Percentiles rank a stretch among this genome's conserved stretches.
Evolutionary conservation across 768 basidiomycete genomes (phyloP).

Genomic region (Leccinum boreale): DNA sequence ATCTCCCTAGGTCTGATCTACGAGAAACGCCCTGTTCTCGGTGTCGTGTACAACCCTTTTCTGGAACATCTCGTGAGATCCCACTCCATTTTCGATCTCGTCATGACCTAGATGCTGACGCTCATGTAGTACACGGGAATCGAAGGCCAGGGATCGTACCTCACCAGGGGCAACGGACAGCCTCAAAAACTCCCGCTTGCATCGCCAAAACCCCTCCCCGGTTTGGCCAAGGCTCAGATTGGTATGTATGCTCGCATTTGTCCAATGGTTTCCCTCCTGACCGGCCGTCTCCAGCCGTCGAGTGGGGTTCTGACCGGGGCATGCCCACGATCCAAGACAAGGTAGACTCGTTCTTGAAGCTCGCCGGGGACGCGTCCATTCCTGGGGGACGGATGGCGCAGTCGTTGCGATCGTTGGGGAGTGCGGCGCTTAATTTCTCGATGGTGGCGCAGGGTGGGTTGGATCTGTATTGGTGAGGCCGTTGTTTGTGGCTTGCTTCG

Average conservation of each 20-base stretch:
- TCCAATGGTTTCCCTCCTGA: slow-evolving; percentile 3
- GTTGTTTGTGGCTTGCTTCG: neutral
- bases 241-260: slow-evolving; percentile 36
- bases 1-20: slow-evolving; percentile 91
- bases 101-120: neutral
- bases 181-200: slow-evolving; percentile 65
- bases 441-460: slow-evolving; percentile 86
- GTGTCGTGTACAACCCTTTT: slow-evolving; percentile 94
- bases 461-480: slow-evolving; percentile 79
- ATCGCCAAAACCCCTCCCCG: slow-evolving; percentile 58
- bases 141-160: slow-evolving; percentile 75
- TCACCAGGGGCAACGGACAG: slow-evolving; percentile 48
- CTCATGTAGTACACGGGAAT: slow-evolving; percentile 66
- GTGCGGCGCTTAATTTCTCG: slow-evolving; percentile 78
- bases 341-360: slow-evolving; percentile 61
- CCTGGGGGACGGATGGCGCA: slow-evolving; percentile 81
- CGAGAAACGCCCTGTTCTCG: slow-evolving; percentile 76
- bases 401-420: slow-evolving; percentile 78
- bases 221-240: slow-evolving; percentile 68
- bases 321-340: slow-evolving; percentile 53
- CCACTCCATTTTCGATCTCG: neutral
- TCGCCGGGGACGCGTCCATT: slow-evolving; percentile 71
- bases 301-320: slow-evolving; percentile 85
- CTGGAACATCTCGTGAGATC: slow-evolving; percentile 66
- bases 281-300: slow-evolving; percentile 50